Evolutionary conservation across 148 eudicot species (phyloP), one percentile per base, ranked within the genome.

Genomic region (Selenicereus undatus): DNA sequence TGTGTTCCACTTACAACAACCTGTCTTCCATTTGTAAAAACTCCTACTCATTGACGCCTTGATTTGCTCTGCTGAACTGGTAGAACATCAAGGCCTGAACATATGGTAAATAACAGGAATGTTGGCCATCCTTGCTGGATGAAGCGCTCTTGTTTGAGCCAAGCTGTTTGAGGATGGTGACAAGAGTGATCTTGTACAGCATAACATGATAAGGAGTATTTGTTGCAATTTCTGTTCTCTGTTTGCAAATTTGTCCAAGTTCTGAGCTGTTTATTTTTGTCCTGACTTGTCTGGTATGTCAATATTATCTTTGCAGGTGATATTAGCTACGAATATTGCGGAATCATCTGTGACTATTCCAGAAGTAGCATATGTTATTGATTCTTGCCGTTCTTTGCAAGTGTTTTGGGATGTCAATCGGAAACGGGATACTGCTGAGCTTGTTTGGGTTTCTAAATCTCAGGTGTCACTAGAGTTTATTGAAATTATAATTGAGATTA

Each of bases 281-380:
- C 43, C 18, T 30, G 50, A 76, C 29, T 29, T 70, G 65, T 35
- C 45, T 70, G 65, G 18, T 3, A 76, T 73, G 22, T 26, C 77
- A 74, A 45, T 58, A 58, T 65, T 52, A 65, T 78, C 76, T 71
- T 24, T 86, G 86, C 91, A 95, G 98, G 97, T 95, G n/a, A 95
- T 95, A 76, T 84, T 95, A 86, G 98, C 98, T 13, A 95, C 98
- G 50, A 95, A 95, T 85, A 95, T 95, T 86, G 98, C 98, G 71
- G 98, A 95, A 82, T 95, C 98, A 83, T 95, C 98, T 52, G 98
- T 95, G 20, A 95, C 98, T 27, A 95, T 95, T 78, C 98, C 98
- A 51, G 90, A 91, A 90, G 97, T 93, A 71, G 98, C 97, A 16
- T 86, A 93, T 88, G 97, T 95, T 26, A 92, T 95, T 86, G 98